phyloP scores from a whole-genome alignment of 2,329 filamentous ascomycete species.

The Alternaria sp. region DNA sequence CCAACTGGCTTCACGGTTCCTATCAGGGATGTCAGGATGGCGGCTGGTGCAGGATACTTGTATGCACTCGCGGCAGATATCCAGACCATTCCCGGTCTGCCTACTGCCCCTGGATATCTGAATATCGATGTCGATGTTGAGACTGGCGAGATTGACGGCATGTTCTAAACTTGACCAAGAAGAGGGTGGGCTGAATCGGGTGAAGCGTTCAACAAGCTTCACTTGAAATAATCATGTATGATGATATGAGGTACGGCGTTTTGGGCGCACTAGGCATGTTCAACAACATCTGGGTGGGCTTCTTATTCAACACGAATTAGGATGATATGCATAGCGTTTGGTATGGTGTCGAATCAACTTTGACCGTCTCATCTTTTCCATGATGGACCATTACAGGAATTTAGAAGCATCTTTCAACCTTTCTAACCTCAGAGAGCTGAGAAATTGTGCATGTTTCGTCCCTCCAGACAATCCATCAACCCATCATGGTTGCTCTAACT shows the following conservation, averaged over 20 bases:
- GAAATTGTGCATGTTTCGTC: background rate
- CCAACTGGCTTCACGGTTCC: conserved; percentile 94
- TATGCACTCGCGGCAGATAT: conserved; percentile 97
- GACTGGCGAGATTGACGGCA: conserved; percentile 67
- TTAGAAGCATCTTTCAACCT: background rate
- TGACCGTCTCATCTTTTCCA: background rate
- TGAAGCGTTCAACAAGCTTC: conserved; percentile 19
- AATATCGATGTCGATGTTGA: conserved; percentile 78
- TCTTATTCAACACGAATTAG: conserved; percentile 7
- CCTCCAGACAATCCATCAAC: background rate
- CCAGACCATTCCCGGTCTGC: conserved; percentile 95
- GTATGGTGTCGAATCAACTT: conserved; percentile 12
- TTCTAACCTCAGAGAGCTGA: background rate
- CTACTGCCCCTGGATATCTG: conserved; percentile 92
- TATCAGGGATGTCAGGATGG: conserved; percentile 92
- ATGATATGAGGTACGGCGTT: conserved; percentile 11
- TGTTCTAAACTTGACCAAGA: conserved; percentile 73
- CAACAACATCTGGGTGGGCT: conserved; percentile 7
- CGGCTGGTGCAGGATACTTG: conserved; percentile 81
- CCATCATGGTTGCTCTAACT: conserved; percentile 38
- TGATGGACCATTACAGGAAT: background rate
- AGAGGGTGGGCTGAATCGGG: background rate
- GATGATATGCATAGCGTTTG: conserved; percentile 4
- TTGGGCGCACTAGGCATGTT: conserved; percentile 7
- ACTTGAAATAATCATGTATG: conserved; percentile 2